A percentile compares a stretch with the other conserved stretches of the same genome.
Evolutionary conservation across 2,329 filamentous ascomycete genomes (phyloP).

Genomic region (Monilinia aucupariae): DNA sequence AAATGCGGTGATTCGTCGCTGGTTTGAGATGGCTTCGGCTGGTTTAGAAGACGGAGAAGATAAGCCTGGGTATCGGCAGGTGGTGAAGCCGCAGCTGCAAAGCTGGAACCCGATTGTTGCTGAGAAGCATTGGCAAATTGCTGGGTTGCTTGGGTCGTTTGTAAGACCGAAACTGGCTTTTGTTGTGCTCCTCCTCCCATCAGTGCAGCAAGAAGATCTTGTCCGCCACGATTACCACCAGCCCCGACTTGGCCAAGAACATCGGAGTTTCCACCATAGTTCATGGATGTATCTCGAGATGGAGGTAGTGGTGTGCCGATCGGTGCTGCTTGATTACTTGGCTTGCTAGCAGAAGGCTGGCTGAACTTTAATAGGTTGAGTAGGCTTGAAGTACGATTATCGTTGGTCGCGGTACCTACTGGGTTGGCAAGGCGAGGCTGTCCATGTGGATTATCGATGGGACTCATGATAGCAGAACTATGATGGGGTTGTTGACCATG

Average conservation of each 20-base stretch:
- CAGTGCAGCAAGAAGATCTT: slow-evolving; percentile 34
- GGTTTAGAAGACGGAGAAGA: slow-evolving; percentile 78
- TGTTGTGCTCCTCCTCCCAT: slow-evolving; percentile 29
- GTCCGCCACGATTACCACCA: slow-evolving; percentile 22
- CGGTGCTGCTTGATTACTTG: slow-evolving; percentile 25
- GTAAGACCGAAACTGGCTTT: slow-evolving; percentile 21
- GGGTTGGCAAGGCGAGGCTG: slow-evolving; percentile 37
- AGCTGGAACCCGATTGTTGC: slow-evolving; percentile 20
- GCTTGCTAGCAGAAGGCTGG: slow-evolving; percentile 37
- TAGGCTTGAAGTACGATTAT: slow-evolving; percentile 50
- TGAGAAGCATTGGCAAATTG: slow-evolving; percentile 29
- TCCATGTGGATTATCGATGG: slow-evolving; percentile 40
- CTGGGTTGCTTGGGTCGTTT: slow-evolving; percentile 23
- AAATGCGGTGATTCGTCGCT: slow-evolving; percentile 35
- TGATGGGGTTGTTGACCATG: slow-evolving; percentile 51
- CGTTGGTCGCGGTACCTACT: slow-evolving; percentile 35
- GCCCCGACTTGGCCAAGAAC: slow-evolving; percentile 21
- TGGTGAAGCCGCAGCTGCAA: slow-evolving; percentile 46
- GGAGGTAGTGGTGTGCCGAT: slow-evolving; percentile 32
- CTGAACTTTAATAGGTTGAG: slow-evolving; percentile 63
- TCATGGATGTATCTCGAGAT: slow-evolving; percentile 29
- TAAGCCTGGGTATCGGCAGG: slow-evolving; percentile 74
- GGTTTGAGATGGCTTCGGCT: slow-evolving; percentile 61
- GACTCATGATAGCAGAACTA: slow-evolving; percentile 53
- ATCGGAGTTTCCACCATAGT: slow-evolving; percentile 24